Conservation (phyloP, 495 filamentous ascomycete genomes). For the Neurospora sp. region DNA sequence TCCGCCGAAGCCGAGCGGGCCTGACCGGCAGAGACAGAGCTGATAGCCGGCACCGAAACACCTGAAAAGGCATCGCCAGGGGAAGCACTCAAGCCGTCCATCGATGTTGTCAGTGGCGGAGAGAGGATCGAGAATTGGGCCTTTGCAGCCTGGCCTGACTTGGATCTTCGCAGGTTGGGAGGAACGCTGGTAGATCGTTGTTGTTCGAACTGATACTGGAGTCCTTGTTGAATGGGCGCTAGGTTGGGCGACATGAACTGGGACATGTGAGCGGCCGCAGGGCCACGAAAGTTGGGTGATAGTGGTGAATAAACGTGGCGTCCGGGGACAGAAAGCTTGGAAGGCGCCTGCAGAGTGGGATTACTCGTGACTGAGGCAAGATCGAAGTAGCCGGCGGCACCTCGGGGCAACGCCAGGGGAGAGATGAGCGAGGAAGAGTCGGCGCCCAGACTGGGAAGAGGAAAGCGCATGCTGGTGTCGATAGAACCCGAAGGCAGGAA, state of each 20-base stretch:
- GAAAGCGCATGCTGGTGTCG: conserved; percentile 14
- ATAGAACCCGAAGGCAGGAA: conserved; percentile 19
- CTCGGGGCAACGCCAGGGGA: conserved; percentile 28
- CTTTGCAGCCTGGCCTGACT: background rate
- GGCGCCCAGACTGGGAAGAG: conserved; percentile 18
- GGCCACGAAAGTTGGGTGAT: conserved; percentile 1
- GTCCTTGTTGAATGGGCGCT: conserved; percentile 5
- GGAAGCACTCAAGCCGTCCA: background rate
- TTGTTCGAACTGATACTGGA: conserved; percentile 8
- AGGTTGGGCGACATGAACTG: background rate
- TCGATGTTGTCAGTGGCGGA: background rate
- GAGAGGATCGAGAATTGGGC: background rate
- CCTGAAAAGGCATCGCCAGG: background rate
- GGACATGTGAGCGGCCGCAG: conserved; percentile 3
- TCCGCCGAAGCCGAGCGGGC: conserved; percentile 15
- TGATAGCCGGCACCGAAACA: conserved; percentile 6
- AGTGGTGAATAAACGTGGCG: conserved; percentile 8
- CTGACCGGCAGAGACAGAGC: conserved; percentile 10
- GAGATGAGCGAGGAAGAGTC: conserved; percentile 29
- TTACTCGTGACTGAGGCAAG: conserved; percentile 4
- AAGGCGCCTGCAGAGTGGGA: background rate
- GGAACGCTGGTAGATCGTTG: conserved; percentile 12
- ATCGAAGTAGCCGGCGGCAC: conserved; percentile 26
- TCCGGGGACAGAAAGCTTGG: background rate
- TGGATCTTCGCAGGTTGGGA: conserved; percentile 6